These are phyloP conservation scores for Chaetomium olivaceum DNA, from an alignment of 2,329 filamentous ascomycete genomes.

Conservation along the genomic window DNA sequence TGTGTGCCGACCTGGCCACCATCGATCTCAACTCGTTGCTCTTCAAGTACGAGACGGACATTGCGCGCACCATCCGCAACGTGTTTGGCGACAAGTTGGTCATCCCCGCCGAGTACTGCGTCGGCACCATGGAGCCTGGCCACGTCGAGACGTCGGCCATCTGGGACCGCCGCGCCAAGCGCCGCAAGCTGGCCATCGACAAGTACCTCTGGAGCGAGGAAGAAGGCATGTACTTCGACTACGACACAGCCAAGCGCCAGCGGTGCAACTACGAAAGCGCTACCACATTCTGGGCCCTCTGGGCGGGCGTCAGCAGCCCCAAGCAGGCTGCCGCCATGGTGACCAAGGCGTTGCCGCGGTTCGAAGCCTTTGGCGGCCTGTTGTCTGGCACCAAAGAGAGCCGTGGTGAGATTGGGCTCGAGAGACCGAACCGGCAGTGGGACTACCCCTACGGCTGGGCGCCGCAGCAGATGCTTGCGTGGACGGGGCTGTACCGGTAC, in stretches of 20 bases:
- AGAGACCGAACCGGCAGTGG: slow-evolving; percentile 94
- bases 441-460: slow-evolving; percentile 99
- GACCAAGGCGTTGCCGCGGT: slow-evolving; percentile 75
- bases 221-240: slow-evolving; percentile 97
- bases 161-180: slow-evolving; percentile 88
- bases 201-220: slow-evolving; percentile 92
- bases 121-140: slow-evolving; percentile 63
- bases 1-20: slow-evolving; percentile 85
- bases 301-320: slow-evolving; percentile 85
- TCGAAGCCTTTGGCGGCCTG: slow-evolving; percentile 85
- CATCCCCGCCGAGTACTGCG: slow-evolving; percentile 82
- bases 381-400: slow-evolving; percentile 88
- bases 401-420: slow-evolving; percentile 74
- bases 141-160: slow-evolving; percentile 77
- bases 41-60: slow-evolving; percentile 97
- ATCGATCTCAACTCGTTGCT: slow-evolving; percentile 92
- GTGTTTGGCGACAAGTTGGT: slow-evolving; percentile 79
- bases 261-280: slow-evolving; percentile 84
- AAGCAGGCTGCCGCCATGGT: slow-evolving; percentile 85
- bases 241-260: slow-evolving; percentile 79
- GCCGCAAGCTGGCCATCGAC: slow-evolving; percentile 82
- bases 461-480: slow-evolving; percentile 96
- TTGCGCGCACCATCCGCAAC: slow-evolving; percentile 79
- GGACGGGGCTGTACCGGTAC: slow-evolving; percentile 89
- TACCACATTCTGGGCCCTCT: slow-evolving; percentile 97